Base-by-base conservation (phyloP, 2,329 filamentous ascomycete genomes). In the Graphium sp. region DNA sequence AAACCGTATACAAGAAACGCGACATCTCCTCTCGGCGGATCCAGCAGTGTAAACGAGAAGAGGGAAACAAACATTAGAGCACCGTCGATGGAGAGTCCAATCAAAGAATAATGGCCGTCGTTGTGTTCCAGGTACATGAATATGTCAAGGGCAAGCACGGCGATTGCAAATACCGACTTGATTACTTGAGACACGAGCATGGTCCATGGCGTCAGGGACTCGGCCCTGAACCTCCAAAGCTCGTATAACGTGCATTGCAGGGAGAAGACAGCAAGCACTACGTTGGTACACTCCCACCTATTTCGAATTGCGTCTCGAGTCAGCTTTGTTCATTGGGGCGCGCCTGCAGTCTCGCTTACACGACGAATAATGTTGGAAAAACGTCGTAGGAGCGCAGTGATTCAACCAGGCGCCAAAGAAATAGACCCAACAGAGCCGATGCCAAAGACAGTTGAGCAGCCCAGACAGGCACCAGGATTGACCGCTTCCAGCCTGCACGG, bases 271-370 rank as follows among this genome's bases (percentile, higher is more conserved):
- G 62, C 59, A 29, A 70, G 50, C 29, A 35, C 53, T 27, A 71
- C 53, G 36, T 67, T 70, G 28, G 54, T 56, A 14, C 44, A 48
- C 42, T 68, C 61, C 65, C 66, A 71, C 18, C 65, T 68, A 35
- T 22, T 32, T n/a, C n/a, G n/a, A n/a, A n/a, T n/a, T n/a, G n/a
- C n/a, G n/a, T n/a, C n/a, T n/a, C n/a, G n/a, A n/a, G n/a, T n/a
- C n/a, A n/a, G n/a, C n/a, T n/a, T n/a, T n/a, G n/a, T n/a, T n/a
- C n/a, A n/a, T n/a, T n/a, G n/a, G n/a, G n/a, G n/a, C n/a, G n/a
- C n/a, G n/a, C n/a, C n/a, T n/a, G n/a, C n/a, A n/a, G n/a, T n/a
- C n/a, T n/a, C n/a, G n/a, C n/a, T 34, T 19, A 38, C 28, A 32
- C 23, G 12, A 33, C 27, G 10, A 18, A 27, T 5, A 32, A 27